Evolutionary conservation across 2,329 filamentous ascomycete genomes (phyloP).

Genomic region (Fusarium staphyleae): DNA sequence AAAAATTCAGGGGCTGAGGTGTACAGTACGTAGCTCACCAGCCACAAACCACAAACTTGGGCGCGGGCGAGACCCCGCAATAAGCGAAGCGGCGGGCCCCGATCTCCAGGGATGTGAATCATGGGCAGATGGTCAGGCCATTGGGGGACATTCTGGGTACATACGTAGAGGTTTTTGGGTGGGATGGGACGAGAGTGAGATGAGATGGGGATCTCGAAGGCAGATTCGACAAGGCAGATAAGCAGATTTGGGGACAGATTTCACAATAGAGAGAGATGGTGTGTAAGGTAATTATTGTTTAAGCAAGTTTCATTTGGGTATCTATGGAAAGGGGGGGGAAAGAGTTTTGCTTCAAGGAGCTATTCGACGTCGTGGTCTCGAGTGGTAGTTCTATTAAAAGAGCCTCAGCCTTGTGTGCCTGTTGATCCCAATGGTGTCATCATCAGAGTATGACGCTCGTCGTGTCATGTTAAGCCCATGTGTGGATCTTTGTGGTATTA

Average conservation of each 20-base stretch:
- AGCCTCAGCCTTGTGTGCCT: background rate
- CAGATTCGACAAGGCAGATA: background rate
- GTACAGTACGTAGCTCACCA: no score
- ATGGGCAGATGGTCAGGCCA: constrained; percentile 42
- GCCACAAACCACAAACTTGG: constrained; percentile 27
- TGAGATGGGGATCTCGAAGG: constrained; percentile 4
- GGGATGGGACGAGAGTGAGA: constrained; percentile 1
- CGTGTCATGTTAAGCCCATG: background rate
- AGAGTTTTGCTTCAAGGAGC: background rate
- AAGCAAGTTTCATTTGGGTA: constrained; percentile 26
- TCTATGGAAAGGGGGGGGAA: constrained; percentile 15
- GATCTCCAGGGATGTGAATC: constrained; percentile 13
- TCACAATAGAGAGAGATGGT: background rate
- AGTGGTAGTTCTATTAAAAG: background rate
- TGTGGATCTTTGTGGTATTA: constrained; percentile 16
- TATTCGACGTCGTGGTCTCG: background rate
- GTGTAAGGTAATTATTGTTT: background rate
- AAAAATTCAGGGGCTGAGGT: no score
- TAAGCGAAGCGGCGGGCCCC: constrained; percentile 28
- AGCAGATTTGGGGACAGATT: background rate
- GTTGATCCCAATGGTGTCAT: background rate
- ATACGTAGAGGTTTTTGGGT: background rate
- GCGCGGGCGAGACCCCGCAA: constrained; percentile 1
- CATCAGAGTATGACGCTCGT: background rate
- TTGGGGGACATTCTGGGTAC: no score